A percentile compares a stretch with the other conserved stretches of the same genome.
Evolutionary conservation across 2,329 filamentous ascomycete genomes (phyloP).

Genomic region (Exophiala sp.): DNA sequence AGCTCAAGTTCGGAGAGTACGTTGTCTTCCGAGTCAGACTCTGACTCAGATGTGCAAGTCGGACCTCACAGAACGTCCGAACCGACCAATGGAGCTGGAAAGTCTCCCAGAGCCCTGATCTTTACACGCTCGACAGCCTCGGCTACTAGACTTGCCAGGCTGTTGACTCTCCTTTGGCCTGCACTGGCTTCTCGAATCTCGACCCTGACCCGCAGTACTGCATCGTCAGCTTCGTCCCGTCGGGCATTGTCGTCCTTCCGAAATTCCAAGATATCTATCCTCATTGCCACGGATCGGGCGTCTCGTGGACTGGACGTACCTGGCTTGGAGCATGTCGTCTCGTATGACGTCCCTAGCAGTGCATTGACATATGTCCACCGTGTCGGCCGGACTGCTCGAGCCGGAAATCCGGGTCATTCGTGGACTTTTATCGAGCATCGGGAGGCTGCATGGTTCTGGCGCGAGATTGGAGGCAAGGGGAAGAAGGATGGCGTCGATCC

Average conservation of each 20-base stretch:
- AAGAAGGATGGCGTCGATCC: slow-evolving; percentile 31
- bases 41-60: too few species aligned
- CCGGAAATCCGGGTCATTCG: slow-evolving; percentile 69
- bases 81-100: slow-evolving; percentile 64
- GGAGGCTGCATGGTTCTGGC: slow-evolving; percentile 90
- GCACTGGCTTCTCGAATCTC: slow-evolving; percentile 87
- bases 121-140: slow-evolving; percentile 92
- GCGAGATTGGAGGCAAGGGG: slow-evolving; percentile 56
- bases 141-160: slow-evolving; percentile 80
- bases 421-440: slow-evolving; percentile 80
- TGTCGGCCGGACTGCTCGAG: slow-evolving; percentile 89
- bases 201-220: slow-evolving; percentile 60
- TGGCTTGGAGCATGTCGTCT: slow-evolving; percentile 80
- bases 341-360: slow-evolving; percentile 90
- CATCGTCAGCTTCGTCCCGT: slow-evolving; percentile 50
- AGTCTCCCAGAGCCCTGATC: slow-evolving; percentile 83
- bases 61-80: slow-evolving; percentile 39
- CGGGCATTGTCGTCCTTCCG: slow-evolving; percentile 77
- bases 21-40: neutral
- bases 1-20: slow-evolving; percentile 61
- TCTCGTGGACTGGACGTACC: slow-evolving; percentile 93
- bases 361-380: slow-evolving; percentile 97
- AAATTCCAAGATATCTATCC: slow-evolving; percentile 77
- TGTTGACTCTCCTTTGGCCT: slow-evolving; percentile 77
- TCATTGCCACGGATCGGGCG: slow-evolving; percentile 93